These are phyloP conservation scores for Lippia alba DNA, from an alignment of 305 asterid species.

Conservation along the genomic window DNA sequence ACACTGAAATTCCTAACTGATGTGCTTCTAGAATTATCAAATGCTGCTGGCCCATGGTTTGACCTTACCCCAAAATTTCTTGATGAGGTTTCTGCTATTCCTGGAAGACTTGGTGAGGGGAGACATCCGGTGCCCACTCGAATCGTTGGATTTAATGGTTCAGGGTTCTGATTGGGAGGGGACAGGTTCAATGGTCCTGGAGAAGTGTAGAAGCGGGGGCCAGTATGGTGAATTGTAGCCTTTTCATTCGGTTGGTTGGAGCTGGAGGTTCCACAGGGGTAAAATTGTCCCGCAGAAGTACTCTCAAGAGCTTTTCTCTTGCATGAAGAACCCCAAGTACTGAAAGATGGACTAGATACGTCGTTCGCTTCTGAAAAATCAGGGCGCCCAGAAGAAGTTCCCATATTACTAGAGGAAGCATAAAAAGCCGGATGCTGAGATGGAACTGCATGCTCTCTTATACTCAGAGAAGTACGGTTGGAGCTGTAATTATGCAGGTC, in stretches of 20 bases:
- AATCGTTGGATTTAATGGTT: conserved; percentile 47
- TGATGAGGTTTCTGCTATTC: conserved; percentile 50
- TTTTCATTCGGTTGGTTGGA: conserved; percentile 50
- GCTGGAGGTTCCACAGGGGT: conserved; percentile 66
- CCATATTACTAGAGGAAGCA: conserved; percentile 48
- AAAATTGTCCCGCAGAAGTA: conserved; percentile 51
- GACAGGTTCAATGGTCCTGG: conserved; percentile 47
- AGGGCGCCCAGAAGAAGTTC: conserved; percentile 51
- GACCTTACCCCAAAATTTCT: conserved; percentile 54
- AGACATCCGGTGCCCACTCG: conserved; percentile 42
- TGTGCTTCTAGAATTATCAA: conserved; percentile 47
- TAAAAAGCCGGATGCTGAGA: conserved; percentile 47
- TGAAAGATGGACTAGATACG: conserved; percentile 49
- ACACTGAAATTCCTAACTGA: conserved; percentile 49
- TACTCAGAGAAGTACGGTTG: conserved; percentile 40
- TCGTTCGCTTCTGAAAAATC: conserved; percentile 48
- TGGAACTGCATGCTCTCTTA: conserved; percentile 37
- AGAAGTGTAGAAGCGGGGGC: conserved; percentile 45
- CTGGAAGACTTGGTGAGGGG: conserved; percentile 51
- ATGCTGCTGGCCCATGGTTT: conserved; percentile 44
- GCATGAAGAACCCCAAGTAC: conserved; percentile 67
- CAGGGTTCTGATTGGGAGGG: conserved; percentile 40
- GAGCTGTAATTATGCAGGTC: conserved; percentile 35
- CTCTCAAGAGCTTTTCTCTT: conserved; percentile 74
- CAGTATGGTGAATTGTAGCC: conserved; percentile 46